Percentiles rank a stretch among this genome's conserved stretches.
Conservation (phyloP, 176 grass and related monocot species). For the Neostapfia colusana region DNA sequence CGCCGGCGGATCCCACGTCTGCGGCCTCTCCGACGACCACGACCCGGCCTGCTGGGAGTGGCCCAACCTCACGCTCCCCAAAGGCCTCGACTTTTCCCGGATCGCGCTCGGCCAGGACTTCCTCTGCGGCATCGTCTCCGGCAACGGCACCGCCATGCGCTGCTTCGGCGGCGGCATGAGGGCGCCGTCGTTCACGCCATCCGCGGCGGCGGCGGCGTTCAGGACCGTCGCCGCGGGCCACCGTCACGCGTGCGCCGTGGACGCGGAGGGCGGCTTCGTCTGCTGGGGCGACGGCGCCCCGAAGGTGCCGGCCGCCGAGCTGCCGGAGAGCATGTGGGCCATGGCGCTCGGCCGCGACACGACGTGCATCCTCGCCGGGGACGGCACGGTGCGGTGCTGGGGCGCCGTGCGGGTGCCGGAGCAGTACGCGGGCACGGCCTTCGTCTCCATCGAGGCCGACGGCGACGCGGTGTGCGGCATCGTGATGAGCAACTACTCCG, state of each 20-base stretch:
- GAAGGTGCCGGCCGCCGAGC: neutral
- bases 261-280: constrained; percentile 21
- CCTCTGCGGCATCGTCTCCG: constrained; percentile 59
- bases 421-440: constrained; percentile 25
- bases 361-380: constrained; percentile 62
- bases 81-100: constrained; percentile 38
- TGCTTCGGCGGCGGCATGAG: constrained; percentile 43
- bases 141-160: neutral
- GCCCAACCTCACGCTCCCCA: constrained; percentile 30
- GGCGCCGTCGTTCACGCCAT: neutral
- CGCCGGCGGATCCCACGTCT: constrained; percentile 69
- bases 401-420: constrained; percentile 50
- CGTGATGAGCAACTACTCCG: constrained; percentile 45
- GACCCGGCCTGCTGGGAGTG: constrained; percentile 70
- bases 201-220: constrained; percentile 3
- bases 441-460: constrained; percentile 63
- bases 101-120: constrained; percentile 82
- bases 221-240: constrained; percentile 46
- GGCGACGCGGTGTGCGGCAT: constrained; percentile 74
- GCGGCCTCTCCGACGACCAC: constrained; percentile 51
- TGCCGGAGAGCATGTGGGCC: constrained; percentile 34
- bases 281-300: constrained; percentile 79
- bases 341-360: constrained; percentile 66
- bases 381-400: constrained; percentile 56
- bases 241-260: constrained; percentile 63